phyloP scores from a whole-genome alignment of 208 protist species.

The Leishmania guyanensis region DNA sequence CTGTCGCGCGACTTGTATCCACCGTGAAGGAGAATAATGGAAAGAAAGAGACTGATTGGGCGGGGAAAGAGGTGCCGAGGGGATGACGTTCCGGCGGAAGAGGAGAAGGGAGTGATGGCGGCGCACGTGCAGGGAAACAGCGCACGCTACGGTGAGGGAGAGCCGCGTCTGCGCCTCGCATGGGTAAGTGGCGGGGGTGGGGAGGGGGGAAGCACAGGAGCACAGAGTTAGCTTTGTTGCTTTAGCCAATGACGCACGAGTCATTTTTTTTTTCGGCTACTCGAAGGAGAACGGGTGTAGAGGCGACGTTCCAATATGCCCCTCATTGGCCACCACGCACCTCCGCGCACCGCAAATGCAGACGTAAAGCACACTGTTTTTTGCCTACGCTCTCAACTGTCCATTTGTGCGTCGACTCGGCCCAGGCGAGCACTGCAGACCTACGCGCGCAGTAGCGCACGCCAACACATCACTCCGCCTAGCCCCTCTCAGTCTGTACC shows the following conservation, averaged over 20 bases:
- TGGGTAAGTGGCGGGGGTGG: neutral
- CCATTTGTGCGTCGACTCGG: neutral
- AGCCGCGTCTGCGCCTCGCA: neutral
- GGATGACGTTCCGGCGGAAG: neutral
- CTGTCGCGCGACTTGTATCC: neutral
- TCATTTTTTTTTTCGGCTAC: neutral
- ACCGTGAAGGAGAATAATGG: neutral
- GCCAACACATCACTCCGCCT: neutral
- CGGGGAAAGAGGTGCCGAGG: neutral
- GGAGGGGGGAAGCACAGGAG: neutral
- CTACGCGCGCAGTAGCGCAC: neutral
- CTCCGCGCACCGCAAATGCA: neutral
- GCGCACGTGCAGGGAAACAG: neutral
- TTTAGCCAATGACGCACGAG: neutral
- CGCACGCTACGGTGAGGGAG: neutral
- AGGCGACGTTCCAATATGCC: neutral
- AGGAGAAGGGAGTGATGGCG: neutral
- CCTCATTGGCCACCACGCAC: neutral
- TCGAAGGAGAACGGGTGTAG: neutral
- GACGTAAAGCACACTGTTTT: neutral
- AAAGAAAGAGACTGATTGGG: neutral
- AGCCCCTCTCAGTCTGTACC: neutral
- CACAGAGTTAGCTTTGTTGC: neutral
- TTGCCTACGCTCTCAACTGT: neutral
- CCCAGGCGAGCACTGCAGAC: neutral